These are phyloP conservation scores for Tulasnella calospora DNA, from an alignment of 768 basidiomycete species.

Conservation along the genomic window DNA sequence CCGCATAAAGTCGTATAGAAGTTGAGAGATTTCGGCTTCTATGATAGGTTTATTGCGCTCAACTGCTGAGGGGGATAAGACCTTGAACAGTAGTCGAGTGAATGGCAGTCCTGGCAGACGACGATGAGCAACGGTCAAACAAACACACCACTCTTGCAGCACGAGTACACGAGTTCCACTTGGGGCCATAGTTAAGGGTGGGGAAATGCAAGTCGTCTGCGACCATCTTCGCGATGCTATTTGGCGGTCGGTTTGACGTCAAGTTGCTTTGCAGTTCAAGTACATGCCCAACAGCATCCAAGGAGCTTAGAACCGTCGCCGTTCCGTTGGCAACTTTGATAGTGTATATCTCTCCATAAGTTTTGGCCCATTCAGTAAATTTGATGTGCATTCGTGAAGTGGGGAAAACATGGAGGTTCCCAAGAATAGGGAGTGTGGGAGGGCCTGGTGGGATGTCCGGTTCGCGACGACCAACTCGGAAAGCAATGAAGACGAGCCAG, in stretches of 20 bases:
- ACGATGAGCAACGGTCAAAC: neutral
- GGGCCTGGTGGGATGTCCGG: constrained; percentile 34
- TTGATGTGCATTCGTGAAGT: constrained; percentile 30
- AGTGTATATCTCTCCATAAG: constrained; percentile 33
- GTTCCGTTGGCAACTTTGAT: constrained; percentile 32
- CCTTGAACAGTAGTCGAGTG: neutral
- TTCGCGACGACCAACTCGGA: constrained; percentile 23
- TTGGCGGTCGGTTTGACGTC: constrained; percentile 23
- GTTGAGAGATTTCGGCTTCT: neutral
- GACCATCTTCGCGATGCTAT: constrained; percentile 32
- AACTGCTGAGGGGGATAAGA: neutral
- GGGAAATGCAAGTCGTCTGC: constrained; percentile 32
- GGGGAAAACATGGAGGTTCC: constrained; percentile 33
- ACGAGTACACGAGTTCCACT: neutral
- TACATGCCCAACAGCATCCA: constrained; percentile 32
- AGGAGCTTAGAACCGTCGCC: constrained; percentile 32
- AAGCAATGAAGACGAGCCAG: neutral
- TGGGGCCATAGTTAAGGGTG: neutral
- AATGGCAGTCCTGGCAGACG: neutral
- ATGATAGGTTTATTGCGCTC: neutral
- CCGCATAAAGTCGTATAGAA: neutral
- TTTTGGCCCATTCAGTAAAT: constrained; percentile 34
- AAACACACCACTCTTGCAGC: neutral
- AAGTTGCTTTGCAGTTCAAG: constrained; percentile 32
- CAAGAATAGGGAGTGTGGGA: constrained; percentile 31